These are phyloP conservation scores for Cinnamomum micranthum DNA, from an alignment of 164 flowering plant species.

Conservation along the genomic window DNA sequence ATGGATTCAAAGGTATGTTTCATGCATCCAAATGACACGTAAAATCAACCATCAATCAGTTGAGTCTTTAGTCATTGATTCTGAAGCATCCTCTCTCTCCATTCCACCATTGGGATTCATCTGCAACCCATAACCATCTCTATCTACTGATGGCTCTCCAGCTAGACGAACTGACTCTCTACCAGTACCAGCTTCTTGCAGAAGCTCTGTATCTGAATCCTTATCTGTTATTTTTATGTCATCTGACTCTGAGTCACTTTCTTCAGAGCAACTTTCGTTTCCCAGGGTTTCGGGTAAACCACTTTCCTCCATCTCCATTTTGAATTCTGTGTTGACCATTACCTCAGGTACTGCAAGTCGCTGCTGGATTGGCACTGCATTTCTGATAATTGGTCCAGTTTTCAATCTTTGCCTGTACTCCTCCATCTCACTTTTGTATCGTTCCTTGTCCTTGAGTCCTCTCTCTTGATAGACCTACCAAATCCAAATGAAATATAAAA, in stretches of 20 bases:
- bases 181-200: constrained; percentile 18
- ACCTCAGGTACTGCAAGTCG: constrained; percentile 30
- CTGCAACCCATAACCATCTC: constrained; percentile 18
- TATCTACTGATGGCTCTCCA: constrained; percentile 16
- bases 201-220: constrained; percentile 23
- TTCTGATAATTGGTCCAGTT: constrained; percentile 38
- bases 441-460: constrained; percentile 78
- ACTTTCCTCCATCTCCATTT: constrained; percentile 31
- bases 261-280: constrained; percentile 33
- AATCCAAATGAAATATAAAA: constrained; percentile 8
- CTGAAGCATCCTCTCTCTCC: constrained; percentile 8
- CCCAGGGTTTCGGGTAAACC: constrained; percentile 32
- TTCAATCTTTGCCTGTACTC: constrained; percentile 58
- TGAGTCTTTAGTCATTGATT: not conserved
- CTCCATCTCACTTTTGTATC: constrained; percentile 82
- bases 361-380: constrained; percentile 66
- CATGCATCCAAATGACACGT: too few relatives aligned
- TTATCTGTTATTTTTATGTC: constrained; percentile 30
- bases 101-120: constrained; percentile 8
- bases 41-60: not conserved
- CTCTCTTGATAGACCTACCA: constrained; percentile 86
- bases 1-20: too few relatives aligned
- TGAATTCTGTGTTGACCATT: constrained; percentile 29
- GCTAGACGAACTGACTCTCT: constrained; percentile 17
- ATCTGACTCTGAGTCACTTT: constrained; percentile 41